phyloP scores from a whole-genome alignment of 2,329 filamentous ascomycete genomes.

The Trichoderma pleuroti region DNA sequence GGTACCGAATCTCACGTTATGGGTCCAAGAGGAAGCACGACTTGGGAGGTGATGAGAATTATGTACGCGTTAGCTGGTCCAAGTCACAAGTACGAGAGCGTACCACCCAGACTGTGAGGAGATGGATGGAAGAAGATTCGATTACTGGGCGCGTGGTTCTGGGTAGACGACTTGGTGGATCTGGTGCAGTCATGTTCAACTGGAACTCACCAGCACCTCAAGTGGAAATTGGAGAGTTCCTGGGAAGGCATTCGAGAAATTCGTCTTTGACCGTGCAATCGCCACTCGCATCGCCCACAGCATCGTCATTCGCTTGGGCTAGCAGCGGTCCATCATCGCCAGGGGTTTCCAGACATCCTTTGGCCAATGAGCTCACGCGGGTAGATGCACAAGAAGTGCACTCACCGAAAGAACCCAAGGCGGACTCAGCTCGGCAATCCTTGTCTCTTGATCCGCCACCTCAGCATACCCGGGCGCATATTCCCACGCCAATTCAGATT shows the following conservation, averaged over 20 bases:
- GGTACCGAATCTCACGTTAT: conserved; percentile 61
- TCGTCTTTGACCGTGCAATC: conserved; percentile 27
- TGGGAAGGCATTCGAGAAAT: conserved; percentile 27
- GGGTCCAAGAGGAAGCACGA: conserved; percentile 58
- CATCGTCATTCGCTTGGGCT: conserved; percentile 30
- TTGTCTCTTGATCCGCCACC: conserved; percentile 1
- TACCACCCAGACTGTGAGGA: conserved; percentile 55
- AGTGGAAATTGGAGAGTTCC: conserved; percentile 43
- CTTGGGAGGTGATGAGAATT: conserved; percentile 56
- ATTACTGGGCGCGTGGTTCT: conserved; percentile 48
- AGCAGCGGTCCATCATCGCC: conserved; percentile 20
- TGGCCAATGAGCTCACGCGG: conserved; percentile 1
- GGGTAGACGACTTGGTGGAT: conserved; percentile 36
- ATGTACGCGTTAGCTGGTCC: conserved; percentile 56
- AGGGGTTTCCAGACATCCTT: neutral
- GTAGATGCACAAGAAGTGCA: neutral
- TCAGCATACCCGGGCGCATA: neutral
- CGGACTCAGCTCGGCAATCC: neutral
- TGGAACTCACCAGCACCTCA: conserved; percentile 55
- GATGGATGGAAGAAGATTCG: conserved; percentile 65
- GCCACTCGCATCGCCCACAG: conserved; percentile 27
- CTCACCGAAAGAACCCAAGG: neutral
- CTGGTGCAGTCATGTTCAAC: conserved; percentile 54
- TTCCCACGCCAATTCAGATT: conserved; percentile 6
- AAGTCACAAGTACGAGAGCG: conserved; percentile 52